These are phyloP conservation scores for Rhynchospora breviuscula DNA, from an alignment of 176 grass and related monocot species.

Conservation along the genomic window DNA sequence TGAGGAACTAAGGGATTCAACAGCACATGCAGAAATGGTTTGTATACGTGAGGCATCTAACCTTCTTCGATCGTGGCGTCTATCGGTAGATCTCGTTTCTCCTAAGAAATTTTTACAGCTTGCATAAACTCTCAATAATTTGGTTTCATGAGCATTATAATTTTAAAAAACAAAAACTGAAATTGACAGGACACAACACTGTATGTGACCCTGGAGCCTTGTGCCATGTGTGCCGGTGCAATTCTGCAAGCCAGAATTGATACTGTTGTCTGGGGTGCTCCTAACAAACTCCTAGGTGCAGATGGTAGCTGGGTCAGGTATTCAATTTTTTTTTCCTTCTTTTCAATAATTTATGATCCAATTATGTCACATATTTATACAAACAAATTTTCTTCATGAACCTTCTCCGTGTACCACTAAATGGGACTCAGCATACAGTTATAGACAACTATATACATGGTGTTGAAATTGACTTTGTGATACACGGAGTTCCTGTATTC, in stretches of 20 bases:
- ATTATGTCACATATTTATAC: not conserved
- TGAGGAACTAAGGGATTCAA: conserved; percentile 96
- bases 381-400: not conserved
- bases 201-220: conserved; percentile 95
- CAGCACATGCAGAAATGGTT: conserved; percentile 97
- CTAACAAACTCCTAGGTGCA: conserved; percentile 89
- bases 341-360: not conserved
- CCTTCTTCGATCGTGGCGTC: conserved; percentile 76
- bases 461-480: not conserved
- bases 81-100: conserved; percentile 52
- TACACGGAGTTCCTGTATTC: not conserved
- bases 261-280: conserved; percentile 90
- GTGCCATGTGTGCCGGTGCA: conserved; percentile 92
- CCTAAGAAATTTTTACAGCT: not conserved
- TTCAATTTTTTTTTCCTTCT: not conserved
- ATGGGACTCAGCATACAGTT: not conserved
- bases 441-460: not conserved
- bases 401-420: not conserved
- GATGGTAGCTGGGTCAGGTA: conserved; percentile 99
- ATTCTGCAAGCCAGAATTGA: conserved; percentile 96
- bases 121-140: not conserved
- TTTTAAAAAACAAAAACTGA: not conserved
- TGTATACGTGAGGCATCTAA: conserved; percentile 97
- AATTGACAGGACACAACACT: conserved; percentile 70
- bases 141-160: not conserved